Percentiles rank a stretch among this genome's conserved stretches.
Evolutionary conservation across 1,139 yeast genomes (phyloP).

Genomic region (Yamadazyma sp.): DNA sequence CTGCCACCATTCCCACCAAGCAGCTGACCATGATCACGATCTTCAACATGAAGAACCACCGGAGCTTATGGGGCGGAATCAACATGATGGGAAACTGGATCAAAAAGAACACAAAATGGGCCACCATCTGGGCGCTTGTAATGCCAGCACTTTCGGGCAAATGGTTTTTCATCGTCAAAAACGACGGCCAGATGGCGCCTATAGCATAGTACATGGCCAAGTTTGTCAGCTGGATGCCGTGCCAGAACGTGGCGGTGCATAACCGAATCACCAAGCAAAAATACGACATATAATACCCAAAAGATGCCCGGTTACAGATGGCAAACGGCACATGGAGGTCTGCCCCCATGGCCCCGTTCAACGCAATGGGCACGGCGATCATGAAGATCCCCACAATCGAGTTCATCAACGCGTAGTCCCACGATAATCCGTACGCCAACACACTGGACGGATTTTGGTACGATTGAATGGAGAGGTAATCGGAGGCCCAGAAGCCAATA

Average conservation of each 20-base stretch:
- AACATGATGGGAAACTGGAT: constrained; percentile 16
- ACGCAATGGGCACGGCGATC: constrained; percentile 27
- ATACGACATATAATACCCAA: constrained; percentile 30
- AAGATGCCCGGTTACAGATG: constrained; percentile 29
- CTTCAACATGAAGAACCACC: constrained; percentile 16
- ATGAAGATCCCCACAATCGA: constrained; percentile 30
- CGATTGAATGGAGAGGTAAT: constrained; percentile 15
- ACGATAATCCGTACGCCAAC: constrained; percentile 25
- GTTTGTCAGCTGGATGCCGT: constrained; percentile 33
- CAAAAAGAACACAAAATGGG: constrained; percentile 15
- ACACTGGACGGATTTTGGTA: constrained; percentile 15
- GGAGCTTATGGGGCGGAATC: constrained; percentile 15
- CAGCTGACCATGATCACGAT: constrained; percentile 14
- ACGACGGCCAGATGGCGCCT: constrained; percentile 30
- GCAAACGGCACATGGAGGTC: constrained; percentile 35
- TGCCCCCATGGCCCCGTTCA: constrained; percentile 38
- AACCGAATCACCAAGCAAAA: constrained; percentile 32
- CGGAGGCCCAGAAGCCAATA: constrained; percentile 17
- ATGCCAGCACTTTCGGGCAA: constrained; percentile 22
- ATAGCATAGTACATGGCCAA: constrained; percentile 28
- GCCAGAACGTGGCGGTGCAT: constrained; percentile 36
- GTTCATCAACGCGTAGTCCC: constrained; percentile 29
- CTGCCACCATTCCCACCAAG: constrained; percentile 15
- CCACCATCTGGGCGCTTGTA: constrained; percentile 12
- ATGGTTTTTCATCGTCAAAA: constrained; percentile 23